Percentiles rank a stretch among this genome's conserved stretches.
Evolutionary conservation across 768 basidiomycete species (phyloP).

Genomic region (Lyophyllum decastes): DNA sequence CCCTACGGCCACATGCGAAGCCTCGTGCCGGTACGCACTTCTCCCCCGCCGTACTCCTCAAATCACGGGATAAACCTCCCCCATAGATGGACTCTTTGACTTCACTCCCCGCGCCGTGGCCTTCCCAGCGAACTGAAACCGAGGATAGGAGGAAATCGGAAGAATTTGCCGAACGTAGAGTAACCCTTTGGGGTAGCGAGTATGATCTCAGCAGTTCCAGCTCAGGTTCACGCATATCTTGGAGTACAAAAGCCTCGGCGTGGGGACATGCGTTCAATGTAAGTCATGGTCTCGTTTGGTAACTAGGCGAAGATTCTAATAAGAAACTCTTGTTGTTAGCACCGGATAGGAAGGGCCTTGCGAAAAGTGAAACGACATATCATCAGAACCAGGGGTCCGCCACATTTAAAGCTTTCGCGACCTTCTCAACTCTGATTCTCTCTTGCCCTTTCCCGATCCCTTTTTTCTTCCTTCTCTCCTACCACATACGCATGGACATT

Average conservation of each 20-base stretch:
- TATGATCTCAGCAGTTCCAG: background rate
- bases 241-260: background rate
- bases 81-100: conserved; percentile 1
- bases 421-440: background rate
- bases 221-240: background rate
- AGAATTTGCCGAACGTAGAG: background rate
- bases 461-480: background rate
- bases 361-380: background rate
- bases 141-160: background rate
- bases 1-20: conserved; percentile 4
- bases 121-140: background rate
- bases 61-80: too few species aligned
- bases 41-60: too few species aligned
- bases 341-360: background rate
- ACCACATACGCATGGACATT: background rate
- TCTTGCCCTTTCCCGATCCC: background rate
- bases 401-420: background rate
- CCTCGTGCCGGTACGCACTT: background rate
- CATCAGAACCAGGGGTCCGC: background rate
- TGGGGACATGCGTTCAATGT: background rate
- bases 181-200: conserved; percentile 3
- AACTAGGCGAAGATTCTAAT: background rate
- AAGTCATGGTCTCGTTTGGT: background rate
- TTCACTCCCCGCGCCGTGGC: conserved; percentile 3
- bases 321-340: background rate